phyloP scores from a whole-genome alignment of 148 eudicot genomes.

The Vaccinium corymbosum region DNA sequence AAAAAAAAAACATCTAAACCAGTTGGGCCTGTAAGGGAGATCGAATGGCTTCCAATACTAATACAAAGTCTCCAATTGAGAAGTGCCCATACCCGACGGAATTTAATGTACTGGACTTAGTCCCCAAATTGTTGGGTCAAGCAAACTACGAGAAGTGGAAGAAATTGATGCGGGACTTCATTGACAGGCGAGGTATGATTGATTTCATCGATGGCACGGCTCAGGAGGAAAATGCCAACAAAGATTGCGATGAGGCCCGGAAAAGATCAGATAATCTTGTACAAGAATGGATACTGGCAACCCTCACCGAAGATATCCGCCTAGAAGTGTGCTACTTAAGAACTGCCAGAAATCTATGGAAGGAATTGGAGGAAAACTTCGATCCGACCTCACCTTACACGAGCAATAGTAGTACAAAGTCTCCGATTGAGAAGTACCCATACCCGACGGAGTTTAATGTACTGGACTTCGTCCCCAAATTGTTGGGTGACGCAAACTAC shows the following conservation, averaged over 20 bases:
- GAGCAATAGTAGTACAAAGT: no score
- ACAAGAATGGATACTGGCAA: background rate
- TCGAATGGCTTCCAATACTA: no score
- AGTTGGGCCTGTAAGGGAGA: background rate
- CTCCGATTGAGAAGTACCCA: no score
- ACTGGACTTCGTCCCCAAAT: no score
- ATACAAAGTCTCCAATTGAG: background rate
- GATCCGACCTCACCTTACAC: no score
- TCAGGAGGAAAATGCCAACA: background rate
- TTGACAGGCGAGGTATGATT: background rate
- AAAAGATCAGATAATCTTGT: background rate
- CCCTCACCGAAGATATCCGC: background rate
- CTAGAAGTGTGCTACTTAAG: no score
- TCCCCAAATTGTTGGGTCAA: background rate
- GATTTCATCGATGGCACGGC: background rate
- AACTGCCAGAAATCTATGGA: no score
- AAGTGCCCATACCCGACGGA: background rate
- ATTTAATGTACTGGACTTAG: background rate
- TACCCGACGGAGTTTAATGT: no score
- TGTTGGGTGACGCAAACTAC: no score
- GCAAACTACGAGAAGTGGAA: background rate
- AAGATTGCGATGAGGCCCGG: background rate
- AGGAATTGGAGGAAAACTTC: no score
- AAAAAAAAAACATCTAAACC: no score
- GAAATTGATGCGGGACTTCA: background rate